phyloP scores from a whole-genome alignment of 139 green algal genomes.

The Chara braunii region DNA sequence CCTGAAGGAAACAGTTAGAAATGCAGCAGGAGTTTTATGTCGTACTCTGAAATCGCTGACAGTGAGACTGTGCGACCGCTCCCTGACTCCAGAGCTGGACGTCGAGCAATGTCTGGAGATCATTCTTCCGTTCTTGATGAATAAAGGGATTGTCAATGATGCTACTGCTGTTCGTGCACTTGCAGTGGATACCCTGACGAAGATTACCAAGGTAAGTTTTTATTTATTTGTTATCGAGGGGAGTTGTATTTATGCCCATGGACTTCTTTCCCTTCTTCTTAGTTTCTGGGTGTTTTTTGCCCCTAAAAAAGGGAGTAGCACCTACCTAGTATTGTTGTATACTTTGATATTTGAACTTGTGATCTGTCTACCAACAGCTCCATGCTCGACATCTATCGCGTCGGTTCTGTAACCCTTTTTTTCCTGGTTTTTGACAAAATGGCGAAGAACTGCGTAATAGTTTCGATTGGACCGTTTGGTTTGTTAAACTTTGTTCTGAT shows the following conservation, averaged over 20 bases:
- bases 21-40: constrained; percentile 20
- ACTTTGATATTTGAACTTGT: too few relatives aligned
- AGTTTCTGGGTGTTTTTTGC: too few relatives aligned
- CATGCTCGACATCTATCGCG: too few relatives aligned
- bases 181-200: constrained; percentile 30
- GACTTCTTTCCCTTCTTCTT: too few relatives aligned
- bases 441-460: too few relatives aligned
- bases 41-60: constrained; percentile 27
- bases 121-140: constrained; percentile 46
- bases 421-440: too few relatives aligned
- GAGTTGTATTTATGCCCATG: background rate
- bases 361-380: too few relatives aligned
- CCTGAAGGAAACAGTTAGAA: constrained; percentile 49
- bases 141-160: constrained; percentile 24
- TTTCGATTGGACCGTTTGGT: too few relatives aligned
- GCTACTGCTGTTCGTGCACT: constrained; percentile 29
- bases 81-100: constrained; percentile 24
- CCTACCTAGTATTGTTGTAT: too few relatives aligned
- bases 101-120: background rate
- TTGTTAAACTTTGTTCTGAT: too few relatives aligned
- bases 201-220: constrained; percentile 40
- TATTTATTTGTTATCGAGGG: background rate
- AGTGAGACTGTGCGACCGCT: constrained; percentile 36
- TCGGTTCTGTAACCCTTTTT: too few relatives aligned
- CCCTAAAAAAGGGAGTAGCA: too few relatives aligned